Evolutionary conservation across 2,329 filamentous ascomycete genomes (phyloP).

Genomic region (Nigrospora sphaerica): DNA sequence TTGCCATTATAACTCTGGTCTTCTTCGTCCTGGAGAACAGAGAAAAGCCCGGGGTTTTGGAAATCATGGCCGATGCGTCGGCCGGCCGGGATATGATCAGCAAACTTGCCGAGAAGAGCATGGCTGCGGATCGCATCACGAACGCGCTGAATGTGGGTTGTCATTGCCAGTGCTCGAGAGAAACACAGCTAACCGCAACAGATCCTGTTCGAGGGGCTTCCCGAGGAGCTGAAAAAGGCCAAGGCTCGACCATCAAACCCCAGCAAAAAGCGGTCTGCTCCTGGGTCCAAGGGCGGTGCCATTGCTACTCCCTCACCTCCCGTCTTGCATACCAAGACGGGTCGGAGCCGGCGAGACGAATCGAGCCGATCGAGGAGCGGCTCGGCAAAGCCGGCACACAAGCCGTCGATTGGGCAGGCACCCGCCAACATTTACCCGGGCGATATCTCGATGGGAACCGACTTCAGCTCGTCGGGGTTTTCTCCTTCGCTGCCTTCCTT

Average conservation of each 20-base stretch:
- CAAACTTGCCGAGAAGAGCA: constrained; percentile 71
- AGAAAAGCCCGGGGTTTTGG: constrained; percentile 64
- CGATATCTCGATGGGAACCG: background rate
- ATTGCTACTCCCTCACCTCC: constrained; percentile 19
- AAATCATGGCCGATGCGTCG: constrained; percentile 77
- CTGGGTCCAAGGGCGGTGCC: constrained; percentile 29
- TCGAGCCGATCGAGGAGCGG: background rate
- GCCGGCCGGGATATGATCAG: constrained; percentile 79
- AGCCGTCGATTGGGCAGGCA: background rate
- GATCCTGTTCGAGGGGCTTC: constrained; percentile 78
- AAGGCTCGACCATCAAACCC: constrained; percentile 26
- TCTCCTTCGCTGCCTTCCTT: background rate
- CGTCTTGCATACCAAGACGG: constrained; percentile 13
- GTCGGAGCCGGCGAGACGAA: background rate
- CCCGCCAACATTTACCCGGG: constrained; percentile 4
- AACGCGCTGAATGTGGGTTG: constrained; percentile 63
- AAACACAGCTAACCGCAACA: constrained; percentile 26
- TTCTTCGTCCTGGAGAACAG: constrained; percentile 79
- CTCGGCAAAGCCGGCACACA: constrained; percentile 1
- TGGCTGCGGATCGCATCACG: constrained; percentile 84
- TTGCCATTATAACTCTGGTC: constrained; percentile 69
- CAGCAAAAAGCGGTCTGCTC: constrained; percentile 51
- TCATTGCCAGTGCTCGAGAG: constrained; percentile 3
- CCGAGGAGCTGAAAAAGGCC: constrained; percentile 57
- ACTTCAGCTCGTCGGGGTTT: constrained; percentile 2